Conservation (phyloP, 148 eudicot genomes). For the Limonium bicolor region DNA sequence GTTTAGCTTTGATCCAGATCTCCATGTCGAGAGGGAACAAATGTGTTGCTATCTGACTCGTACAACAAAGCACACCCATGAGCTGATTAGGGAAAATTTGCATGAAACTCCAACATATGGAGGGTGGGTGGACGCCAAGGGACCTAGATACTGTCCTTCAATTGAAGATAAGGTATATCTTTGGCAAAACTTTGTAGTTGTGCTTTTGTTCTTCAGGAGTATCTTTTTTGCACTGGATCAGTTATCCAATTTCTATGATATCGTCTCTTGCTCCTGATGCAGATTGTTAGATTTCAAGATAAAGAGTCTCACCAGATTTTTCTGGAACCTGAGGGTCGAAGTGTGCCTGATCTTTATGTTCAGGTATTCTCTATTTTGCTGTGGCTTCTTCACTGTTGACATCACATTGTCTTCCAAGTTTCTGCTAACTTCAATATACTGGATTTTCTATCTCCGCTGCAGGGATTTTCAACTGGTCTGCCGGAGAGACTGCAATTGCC, state of each 20-base stretch:
- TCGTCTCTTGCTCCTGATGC: neutral
- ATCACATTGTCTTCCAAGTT: too few relatives aligned
- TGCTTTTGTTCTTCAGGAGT: neutral
- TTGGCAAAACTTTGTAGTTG: neutral
- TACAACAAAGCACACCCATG: conserved; percentile 81
- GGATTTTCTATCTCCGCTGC: too few relatives aligned
- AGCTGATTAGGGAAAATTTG: conserved; percentile 79
- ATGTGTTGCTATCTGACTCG: conserved; percentile 99
- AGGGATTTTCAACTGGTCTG: conserved; percentile 99
- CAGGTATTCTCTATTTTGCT: conserved; percentile 37
- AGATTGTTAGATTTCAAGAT: conserved; percentile 95
- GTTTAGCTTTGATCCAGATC: conserved; percentile 94
- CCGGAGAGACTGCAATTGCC: conserved; percentile 95
- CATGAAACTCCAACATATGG: conserved; percentile 99
- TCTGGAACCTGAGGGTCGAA: conserved; percentile 96
- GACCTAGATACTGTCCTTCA: conserved; percentile 99
- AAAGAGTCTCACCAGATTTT: conserved; percentile 98
- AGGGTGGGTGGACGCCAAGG: conserved; percentile 99
- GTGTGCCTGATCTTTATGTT: conserved; percentile 94
- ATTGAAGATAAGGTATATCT: conserved; percentile 89
- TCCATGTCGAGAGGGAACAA: conserved; percentile 75
- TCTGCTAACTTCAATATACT: too few relatives aligned
- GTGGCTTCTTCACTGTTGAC: too few relatives aligned
- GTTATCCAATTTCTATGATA: neutral
- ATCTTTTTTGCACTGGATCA: neutral